Base-by-base conservation (phyloP, 495 filamentous ascomycete genomes). In the Jackrogersella multiformis region DNA sequence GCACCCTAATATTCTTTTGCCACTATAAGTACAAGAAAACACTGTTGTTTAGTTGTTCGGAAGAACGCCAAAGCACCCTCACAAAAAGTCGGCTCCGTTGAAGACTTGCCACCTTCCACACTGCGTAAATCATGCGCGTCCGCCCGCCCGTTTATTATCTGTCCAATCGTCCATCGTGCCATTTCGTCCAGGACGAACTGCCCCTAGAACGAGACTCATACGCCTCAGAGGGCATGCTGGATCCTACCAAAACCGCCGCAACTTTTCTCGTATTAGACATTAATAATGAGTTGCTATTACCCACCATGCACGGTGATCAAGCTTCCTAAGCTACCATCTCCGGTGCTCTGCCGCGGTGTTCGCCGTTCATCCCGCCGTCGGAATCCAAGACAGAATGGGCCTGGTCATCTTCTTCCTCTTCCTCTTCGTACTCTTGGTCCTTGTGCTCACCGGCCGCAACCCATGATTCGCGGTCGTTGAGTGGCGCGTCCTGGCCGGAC, bases 391-490 rank as follows among this genome's bases (percentile, higher is more conserved):
- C 60, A 24, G 81, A 81, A 46, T 81, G 79, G 41, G 73, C 75
- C 32, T 71, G 71, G 2, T 73, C 85, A 12, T 85, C 76, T 56
- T 82, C 83, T n/a, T 80, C 80, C 12, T 83, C 84, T n/a, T 83
- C 83, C 9, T 85, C 83, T 21, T 85, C 85, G 10, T 80, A 78
- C 18, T 77, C 76, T n/a, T 72, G 74, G 45, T 74, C 76, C 58
- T 82, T 78, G 80, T 97, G 94, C 69, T 92, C 88, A 56, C 87
- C 87, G 3, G 93, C 93, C 2, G 91, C 88, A 42, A 95, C 87
- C 95, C 95, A 97, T 4, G 89, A 91, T 76, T 96, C 92, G n/a
- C 90, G 86, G 72, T 94, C 89, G 64, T 91, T 87, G 64, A 96
- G 80, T 55, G 92, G 91, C 36, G 84, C 84, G 75, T 99, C 96